Evolutionary conservation across 805 yeast species (phyloP).

Genomic region (Wickerhamiella australiensis): DNA sequence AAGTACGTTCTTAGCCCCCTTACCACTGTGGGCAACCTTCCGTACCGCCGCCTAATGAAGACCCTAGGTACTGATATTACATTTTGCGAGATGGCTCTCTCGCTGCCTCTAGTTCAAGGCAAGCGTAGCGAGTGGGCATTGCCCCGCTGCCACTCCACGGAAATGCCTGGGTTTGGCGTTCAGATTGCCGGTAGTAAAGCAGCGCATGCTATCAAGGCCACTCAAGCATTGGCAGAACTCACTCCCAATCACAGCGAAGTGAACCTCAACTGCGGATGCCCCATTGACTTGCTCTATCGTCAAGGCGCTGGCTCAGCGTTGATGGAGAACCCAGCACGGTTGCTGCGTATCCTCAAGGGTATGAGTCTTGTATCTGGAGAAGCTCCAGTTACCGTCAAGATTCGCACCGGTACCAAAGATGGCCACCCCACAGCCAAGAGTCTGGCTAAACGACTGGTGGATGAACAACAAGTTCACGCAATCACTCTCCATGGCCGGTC

Average conservation of each 20-base stretch:
- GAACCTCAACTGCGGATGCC: conserved; percentile 93
- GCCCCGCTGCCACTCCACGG: conserved; percentile 74
- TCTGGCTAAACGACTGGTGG: conserved; percentile 56
- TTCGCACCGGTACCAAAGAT: conserved; percentile 84
- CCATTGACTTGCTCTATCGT: conserved; percentile 84
- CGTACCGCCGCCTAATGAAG: conserved; percentile 87
- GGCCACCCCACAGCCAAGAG: conserved; percentile 76
- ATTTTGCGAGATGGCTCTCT: conserved; percentile 88
- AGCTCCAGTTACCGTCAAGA: conserved; percentile 79
- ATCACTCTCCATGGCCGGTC: conserved; percentile 94
- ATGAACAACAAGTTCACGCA: conserved; percentile 75
- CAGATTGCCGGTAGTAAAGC: conserved; percentile 86
- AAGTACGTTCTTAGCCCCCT: conserved; percentile 90
- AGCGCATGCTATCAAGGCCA: conserved; percentile 87
- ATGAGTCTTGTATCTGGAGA: conserved; percentile 88
- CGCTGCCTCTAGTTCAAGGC: conserved; percentile 78
- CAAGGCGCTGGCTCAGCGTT: conserved; percentile 95
- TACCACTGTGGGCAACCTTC: conserved; percentile 95
- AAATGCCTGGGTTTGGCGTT: conserved; percentile 81
- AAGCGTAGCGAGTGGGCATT: conserved; percentile 95
- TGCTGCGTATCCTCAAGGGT: conserved; percentile 66
- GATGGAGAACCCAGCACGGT: conserved; percentile 74
- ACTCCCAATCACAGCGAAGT: conserved; percentile 61
- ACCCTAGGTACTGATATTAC: conserved; percentile 85
- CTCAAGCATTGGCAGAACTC: conserved; percentile 58